Evolutionary conservation across 2,329 filamentous ascomycete species (phyloP).

Genomic region (Fusarium duplospermum): DNA sequence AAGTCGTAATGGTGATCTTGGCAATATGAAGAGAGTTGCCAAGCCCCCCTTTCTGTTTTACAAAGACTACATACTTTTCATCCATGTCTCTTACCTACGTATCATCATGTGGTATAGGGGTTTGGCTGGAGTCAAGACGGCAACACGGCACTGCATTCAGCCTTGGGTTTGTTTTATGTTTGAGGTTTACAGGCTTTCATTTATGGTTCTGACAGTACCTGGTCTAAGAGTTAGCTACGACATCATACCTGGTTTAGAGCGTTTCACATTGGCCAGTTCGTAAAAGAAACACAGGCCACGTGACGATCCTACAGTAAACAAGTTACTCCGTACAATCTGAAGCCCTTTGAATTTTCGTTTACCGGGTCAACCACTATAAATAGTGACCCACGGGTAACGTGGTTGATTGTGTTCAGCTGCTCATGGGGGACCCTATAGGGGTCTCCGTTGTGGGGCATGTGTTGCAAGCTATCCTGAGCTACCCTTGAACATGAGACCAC

Average conservation of each 20-base stretch:
- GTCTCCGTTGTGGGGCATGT: neutral
- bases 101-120: neutral
- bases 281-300: neutral
- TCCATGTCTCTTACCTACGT: neutral
- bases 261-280: neutral
- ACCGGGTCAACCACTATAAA: neutral
- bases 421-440: neutral
- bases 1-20: neutral
- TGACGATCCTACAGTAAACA: neutral
- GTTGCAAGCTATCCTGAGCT: neutral
- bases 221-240: neutral
- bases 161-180: neutral
- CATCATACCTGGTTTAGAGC: neutral
- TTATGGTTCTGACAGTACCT: neutral
- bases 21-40: neutral
- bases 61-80: neutral
- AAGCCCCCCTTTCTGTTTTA: neutral
- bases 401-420: neutral
- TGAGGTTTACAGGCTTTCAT: neutral
- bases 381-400: neutral
- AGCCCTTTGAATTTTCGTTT: neutral
- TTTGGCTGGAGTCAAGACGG: neutral
- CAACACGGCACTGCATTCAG: neutral
- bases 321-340: no score
- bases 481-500: slow-evolving; percentile 11